A percentile compares a stretch with the other conserved stretches of the same genome.
Evolutionary conservation across 2,329 filamentous ascomycete genomes (phyloP).

Genomic region (Teratosphaeria nubilosa): DNA sequence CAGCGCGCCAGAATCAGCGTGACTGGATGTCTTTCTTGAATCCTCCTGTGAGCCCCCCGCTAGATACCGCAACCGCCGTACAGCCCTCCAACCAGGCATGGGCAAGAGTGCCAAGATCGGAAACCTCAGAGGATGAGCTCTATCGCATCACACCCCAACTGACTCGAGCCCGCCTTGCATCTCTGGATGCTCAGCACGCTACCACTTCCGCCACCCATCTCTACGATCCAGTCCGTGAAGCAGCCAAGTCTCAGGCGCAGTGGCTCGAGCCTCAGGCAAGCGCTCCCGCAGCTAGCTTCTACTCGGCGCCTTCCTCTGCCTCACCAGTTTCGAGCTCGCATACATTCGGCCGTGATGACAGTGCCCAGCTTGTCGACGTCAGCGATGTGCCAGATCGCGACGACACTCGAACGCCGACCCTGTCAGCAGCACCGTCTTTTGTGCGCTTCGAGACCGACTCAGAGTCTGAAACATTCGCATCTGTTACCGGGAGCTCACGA

Average conservation of each 20-base stretch:
- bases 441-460: constrained; percentile 19
- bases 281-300: constrained; percentile 18
- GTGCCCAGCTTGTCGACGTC: constrained; percentile 13
- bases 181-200: constrained; percentile 10
- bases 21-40: constrained; percentile 15
- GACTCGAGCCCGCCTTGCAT: constrained; percentile 22
- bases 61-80: neutral
- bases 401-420: constrained; percentile 14
- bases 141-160: constrained; percentile 25
- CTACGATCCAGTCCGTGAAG: constrained; percentile 25
- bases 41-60: constrained; percentile 1
- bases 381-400: constrained; percentile 3
- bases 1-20: constrained; percentile 4
- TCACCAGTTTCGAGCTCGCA: constrained; percentile 11
- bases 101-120: constrained; percentile 3
- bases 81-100: neutral
- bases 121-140: constrained; percentile 18
- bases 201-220: constrained; percentile 1
- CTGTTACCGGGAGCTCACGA: constrained; percentile 11
- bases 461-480: constrained; percentile 18
- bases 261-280: constrained; percentile 4
- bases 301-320: constrained; percentile 18
- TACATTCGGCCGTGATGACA: constrained; percentile 3
- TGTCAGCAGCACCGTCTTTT: constrained; percentile 11
- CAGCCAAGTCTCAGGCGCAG: constrained; percentile 6